These are phyloP conservation scores for Circinella umbellata DNA, from an alignment of 371 early-diverging fungal species.

Conservation along the genomic window DNA sequence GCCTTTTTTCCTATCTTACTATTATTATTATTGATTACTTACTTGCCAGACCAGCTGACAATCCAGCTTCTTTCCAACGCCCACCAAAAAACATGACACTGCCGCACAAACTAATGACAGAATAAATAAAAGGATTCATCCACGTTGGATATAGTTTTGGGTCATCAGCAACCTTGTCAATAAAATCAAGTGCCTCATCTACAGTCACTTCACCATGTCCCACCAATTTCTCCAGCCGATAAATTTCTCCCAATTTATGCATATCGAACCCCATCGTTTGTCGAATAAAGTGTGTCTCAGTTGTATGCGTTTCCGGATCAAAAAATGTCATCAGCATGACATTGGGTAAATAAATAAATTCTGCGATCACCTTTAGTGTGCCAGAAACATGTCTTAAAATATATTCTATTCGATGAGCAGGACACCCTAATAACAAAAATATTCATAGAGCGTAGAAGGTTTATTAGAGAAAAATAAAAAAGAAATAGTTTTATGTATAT, in stretches of 20 bases:
- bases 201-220: conserved; percentile 57
- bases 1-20: background rate
- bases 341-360: conserved; percentile 71
- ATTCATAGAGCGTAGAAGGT: too few relatives aligned
- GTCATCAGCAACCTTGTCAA: conserved; percentile 45
- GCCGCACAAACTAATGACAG: conserved; percentile 52
- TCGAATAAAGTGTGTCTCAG: conserved; percentile 77
- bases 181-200: conserved; percentile 58
- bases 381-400: conserved; percentile 51
- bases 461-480: too few relatives aligned
- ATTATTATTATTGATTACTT: conserved; percentile 18
- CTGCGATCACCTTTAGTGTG: conserved; percentile 72
- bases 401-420: conserved; percentile 65
- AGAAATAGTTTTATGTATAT: too few relatives aligned
- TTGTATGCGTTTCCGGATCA: conserved; percentile 74
- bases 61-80: conserved; percentile 43
- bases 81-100: conserved; percentile 55
- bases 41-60: conserved; percentile 52
- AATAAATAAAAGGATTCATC: conserved; percentile 57
- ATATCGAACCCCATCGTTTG: conserved; percentile 66
- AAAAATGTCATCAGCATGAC: conserved; percentile 76
- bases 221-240: conserved; percentile 56
- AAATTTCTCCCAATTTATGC: conserved; percentile 66
- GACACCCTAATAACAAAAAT: conserved; percentile 24
- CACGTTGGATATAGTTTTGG: conserved; percentile 55